phyloP scores from a whole-genome alignment of 495 filamentous ascomycete species.

The Podospora didyma region DNA sequence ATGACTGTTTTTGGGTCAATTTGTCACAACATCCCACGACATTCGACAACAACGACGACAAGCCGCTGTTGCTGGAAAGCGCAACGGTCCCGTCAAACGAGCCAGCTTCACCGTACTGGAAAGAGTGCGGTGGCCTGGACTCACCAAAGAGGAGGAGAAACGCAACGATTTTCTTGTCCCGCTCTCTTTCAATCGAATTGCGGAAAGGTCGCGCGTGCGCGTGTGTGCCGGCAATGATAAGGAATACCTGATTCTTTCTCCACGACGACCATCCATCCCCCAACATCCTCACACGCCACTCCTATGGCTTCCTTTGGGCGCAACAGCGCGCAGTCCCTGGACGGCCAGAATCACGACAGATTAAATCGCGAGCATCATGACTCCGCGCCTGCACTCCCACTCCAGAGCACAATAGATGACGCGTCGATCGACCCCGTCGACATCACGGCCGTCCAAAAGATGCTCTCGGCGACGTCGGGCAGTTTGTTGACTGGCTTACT shows the following conservation, averaged over 20 bases:
- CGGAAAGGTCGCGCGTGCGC: not conserved
- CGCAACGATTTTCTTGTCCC: not conserved
- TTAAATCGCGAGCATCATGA: constrained; percentile 6
- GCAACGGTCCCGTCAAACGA: not conserved
- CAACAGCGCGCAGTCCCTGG: not conserved
- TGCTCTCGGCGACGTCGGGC: constrained; percentile 88
- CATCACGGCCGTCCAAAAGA: constrained; percentile 79
- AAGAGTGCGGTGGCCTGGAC: not conserved
- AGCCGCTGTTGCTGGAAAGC: not conserved
- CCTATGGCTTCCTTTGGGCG: not conserved
- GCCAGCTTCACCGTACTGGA: not conserved
- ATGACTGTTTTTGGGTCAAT: not conserved
- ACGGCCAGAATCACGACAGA: constrained; percentile 14
- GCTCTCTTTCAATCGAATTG: not conserved
- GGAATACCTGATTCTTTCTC: not conserved
- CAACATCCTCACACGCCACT: not conserved
- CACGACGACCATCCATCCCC: not conserved
- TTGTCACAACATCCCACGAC: not conserved
- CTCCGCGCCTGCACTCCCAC: not conserved
- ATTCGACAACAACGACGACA: not conserved
- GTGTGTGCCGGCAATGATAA: not conserved
- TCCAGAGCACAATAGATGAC: constrained; percentile 17
- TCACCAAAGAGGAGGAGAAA: not conserved
- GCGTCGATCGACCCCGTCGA: constrained; percentile 42
- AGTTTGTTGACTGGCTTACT: constrained; percentile 86